phyloP scores from a whole-genome alignment of 2,329 filamentous ascomycete species.

The Fusarium sp. region DNA sequence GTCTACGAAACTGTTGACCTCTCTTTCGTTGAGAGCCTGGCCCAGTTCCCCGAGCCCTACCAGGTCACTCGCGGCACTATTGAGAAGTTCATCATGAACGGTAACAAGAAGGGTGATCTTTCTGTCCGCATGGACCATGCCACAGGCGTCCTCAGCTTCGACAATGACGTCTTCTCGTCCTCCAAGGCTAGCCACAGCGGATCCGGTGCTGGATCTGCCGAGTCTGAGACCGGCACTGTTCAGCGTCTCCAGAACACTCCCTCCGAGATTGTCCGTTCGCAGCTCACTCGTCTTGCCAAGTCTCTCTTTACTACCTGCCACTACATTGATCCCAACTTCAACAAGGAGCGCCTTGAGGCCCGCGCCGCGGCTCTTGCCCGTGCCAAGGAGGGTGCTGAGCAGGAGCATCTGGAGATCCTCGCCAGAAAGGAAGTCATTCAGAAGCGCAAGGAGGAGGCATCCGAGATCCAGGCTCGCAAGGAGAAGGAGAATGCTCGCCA shows the following conservation, averaged over 20 bases:
- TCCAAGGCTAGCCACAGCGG: conserved; percentile 91
- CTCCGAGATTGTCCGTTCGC: conserved; percentile 95
- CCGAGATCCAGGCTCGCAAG: conserved; percentile 85
- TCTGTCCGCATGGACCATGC: conserved; percentile 97
- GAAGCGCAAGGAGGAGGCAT: conserved; percentile 97
- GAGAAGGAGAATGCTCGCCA: conserved; percentile 93
- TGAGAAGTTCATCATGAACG: conserved; percentile 99
- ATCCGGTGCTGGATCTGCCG: conserved; percentile 86
- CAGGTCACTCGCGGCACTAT: conserved; percentile 91
- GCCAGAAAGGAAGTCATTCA: conserved; percentile 91
- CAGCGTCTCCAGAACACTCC: conserved; percentile 98
- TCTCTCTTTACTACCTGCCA: conserved; percentile 93
- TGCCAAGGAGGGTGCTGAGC: conserved; percentile 87
- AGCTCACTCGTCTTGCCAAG: conserved; percentile 91
- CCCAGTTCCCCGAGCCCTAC: conserved; percentile 96
- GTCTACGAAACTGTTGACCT: conserved; percentile 99
- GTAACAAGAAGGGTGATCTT: conserved; percentile 99
- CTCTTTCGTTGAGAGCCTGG: conserved; percentile 91
- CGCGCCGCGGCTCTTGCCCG: conserved; percentile 84
- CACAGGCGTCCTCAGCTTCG: conserved; percentile 94
- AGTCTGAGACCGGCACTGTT: conserved; percentile 84
- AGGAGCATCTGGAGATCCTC: conserved; percentile 89
- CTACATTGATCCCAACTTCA: conserved; percentile 93
- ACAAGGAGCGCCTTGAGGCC: conserved; percentile 81
- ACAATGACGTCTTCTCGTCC: conserved; percentile 98